A percentile compares a stretch with the other conserved stretches of the same genome.
Evolutionary conservation across 495 filamentous ascomycete species (phyloP).

Genomic region (Penicillium argentinense): DNA sequence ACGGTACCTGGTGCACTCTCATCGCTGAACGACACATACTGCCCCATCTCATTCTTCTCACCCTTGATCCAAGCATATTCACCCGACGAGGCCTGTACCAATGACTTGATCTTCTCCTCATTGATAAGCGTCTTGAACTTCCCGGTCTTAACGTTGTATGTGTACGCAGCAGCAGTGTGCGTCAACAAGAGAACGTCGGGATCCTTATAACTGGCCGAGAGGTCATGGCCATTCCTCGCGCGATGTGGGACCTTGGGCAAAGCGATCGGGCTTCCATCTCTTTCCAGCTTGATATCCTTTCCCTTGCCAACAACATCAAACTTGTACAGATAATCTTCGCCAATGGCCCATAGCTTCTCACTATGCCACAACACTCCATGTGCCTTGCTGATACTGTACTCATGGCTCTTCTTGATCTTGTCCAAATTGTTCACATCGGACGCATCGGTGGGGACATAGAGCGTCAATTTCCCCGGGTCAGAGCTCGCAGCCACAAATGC

Average conservation of each 20-base stretch:
- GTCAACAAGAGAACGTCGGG: slow-evolving; percentile 2
- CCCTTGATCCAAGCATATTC: slow-evolving; percentile 7
- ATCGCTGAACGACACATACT: slow-evolving; percentile 10
- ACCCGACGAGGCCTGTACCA: slow-evolving; percentile 4
- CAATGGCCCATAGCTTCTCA: slow-evolving; percentile 2
- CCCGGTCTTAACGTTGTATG: slow-evolving; percentile 3
- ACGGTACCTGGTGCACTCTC: not conserved
- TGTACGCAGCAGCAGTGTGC: slow-evolving; percentile 6
- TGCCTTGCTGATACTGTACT: not conserved
- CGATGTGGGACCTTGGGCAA: not conserved
- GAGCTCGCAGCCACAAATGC: slow-evolving; percentile 8
- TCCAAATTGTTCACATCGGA: not conserved
- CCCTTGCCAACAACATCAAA: slow-evolving; percentile 5
- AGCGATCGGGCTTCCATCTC: not conserved
- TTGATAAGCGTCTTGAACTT: not conserved
- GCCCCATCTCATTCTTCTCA: slow-evolving; percentile 9
- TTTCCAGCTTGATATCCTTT: not conserved
- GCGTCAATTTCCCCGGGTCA: not conserved
- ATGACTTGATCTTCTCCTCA: slow-evolving; percentile 6
- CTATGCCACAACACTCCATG: not conserved
- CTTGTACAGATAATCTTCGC: slow-evolving; percentile 3
- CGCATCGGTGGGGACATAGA: slow-evolving; percentile 1
- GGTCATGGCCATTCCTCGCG: slow-evolving; percentile 5
- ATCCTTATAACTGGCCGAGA: slow-evolving; percentile 6
- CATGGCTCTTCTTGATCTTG: slow-evolving; percentile 2